Base-by-base conservation (phyloP, 306 rosid species). In the Ammopiptanthus mongolicus region DNA sequence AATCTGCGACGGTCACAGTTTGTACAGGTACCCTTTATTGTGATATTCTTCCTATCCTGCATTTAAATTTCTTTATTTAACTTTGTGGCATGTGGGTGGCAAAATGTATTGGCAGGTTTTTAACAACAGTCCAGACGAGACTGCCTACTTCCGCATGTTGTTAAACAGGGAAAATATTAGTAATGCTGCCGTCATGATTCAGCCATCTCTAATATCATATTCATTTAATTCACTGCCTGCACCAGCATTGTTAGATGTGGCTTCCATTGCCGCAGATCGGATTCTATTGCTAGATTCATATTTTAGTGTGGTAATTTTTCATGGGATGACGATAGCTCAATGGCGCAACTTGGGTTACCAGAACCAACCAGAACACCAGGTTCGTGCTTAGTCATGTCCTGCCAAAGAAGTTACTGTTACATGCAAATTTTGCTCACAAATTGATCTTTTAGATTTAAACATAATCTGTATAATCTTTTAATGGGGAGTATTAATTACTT, bases 311-410 rank as follows among this genome's bases (percentile, higher is more conserved):
- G 99, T 95, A 75, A 59, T 92, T 87, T 92, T 92, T 90, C 99
- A 95, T 74, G 99, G 99, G 80, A 86, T 92, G 97, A 92, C 95
- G 51, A 92, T 95, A 67, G 99, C 99, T 71, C 99, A 95, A 84
- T 95, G 99, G 99, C 99, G 99, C 65, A 95, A 92, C 82, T 71
- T 89, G 86, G 99, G 99, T 72, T 95, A 91, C 83, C 99, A 95
- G 81, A 78, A 90, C 87, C 96, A 90, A 71, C 89, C 87, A 21
- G 97, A 95, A 74, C 96, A 95, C 74, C 88, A 85, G 89, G 99
- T 90, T 57, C 82, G 87, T 82, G 52, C 76, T 41, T 65, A 50
- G 57, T 58, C 47, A 69, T 28, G 63, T 46, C 34, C 42, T 21
- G 52, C 51, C 51, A 53, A 71, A 50, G 42, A 37, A 70, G 39